Base-by-base conservation (phyloP, 140 eudicot genomes). In the Anethum foeniculum region DNA sequence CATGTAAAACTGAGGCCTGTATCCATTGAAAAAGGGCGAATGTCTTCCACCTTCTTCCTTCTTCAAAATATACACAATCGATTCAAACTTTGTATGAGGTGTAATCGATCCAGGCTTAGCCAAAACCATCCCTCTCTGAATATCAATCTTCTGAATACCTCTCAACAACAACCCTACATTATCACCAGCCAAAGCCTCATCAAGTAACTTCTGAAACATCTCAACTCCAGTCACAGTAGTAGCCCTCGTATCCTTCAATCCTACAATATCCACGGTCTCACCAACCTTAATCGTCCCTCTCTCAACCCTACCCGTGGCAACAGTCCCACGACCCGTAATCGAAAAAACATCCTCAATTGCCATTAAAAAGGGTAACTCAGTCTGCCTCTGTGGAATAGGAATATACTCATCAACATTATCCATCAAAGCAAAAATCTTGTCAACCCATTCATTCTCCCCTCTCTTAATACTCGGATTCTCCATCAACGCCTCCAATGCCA, bases 31-130 rank as follows among this genome's bases (percentile, higher is more conserved):
- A 83, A 94, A 92, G 1, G 98, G 98, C 0, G 98, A 94, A 84
- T 94, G 98, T 87, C 98, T 88, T 1, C 98, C 98, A 46, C 98
- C 98, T 76, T 94, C 98, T 81, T 94, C 98, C 85, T 94, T 92
- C 88, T 92, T 94, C 95, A 94, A 84, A 83, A 94, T 94, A 60
- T 94, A 94, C 9, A 94, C 98, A 83, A 94, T 82, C 0, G 98
- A 92, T 71, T 83, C 88, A 77, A 92, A 94, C 93, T 92, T 94
- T 0, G 90, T 94, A 54, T 94, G 97, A 0, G 98, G 98, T 0
- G 97, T 92, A 46, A 94, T 94, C 1, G 92, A 75, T 25, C 95
- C 97, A 0, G 97, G 96, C 77, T 92, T 94, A 0, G 97, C 85
- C 85, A 94, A 80, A 77, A 94, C 98, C 98, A 94, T 94, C 56